Percentiles rank a stretch among this genome's conserved stretches.
Conservation (phyloP, 768 basidiomycete genomes). For the Mycena latifolia region DNA sequence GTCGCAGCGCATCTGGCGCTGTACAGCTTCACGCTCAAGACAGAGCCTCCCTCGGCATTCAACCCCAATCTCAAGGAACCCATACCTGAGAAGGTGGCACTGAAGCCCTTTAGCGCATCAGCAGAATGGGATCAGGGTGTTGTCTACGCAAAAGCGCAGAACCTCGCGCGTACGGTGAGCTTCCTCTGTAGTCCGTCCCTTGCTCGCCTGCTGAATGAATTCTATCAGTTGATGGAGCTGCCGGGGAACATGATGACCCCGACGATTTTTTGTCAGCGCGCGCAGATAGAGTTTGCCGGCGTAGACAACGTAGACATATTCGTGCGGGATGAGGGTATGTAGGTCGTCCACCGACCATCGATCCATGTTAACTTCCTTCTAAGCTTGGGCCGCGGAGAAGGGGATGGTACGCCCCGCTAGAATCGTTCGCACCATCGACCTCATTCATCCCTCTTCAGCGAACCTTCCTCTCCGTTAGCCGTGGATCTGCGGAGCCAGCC, state of each 20-base stretch:
- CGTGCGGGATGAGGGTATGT: constrained; percentile 79
- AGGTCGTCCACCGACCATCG: neutral
- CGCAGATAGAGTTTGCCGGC: constrained; percentile 73
- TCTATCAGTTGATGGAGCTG: constrained; percentile 78
- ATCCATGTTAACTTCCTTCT: constrained; percentile 21
- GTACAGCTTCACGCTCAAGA: constrained; percentile 86
- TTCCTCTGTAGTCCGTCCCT: constrained; percentile 5
- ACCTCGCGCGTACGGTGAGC: constrained; percentile 80
- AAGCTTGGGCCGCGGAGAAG: constrained; percentile 87
- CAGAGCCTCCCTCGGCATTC: constrained; percentile 73
- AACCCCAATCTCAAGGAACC: constrained; percentile 69
- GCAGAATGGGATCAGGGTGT: constrained; percentile 81
- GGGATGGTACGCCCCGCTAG: constrained; percentile 70
- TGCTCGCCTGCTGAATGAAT: neutral
- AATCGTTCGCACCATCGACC: neutral
- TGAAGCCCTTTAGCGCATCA: constrained; percentile 61
- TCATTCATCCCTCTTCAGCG: constrained; percentile 57
- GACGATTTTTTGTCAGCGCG: constrained; percentile 83
- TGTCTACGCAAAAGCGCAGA: constrained; percentile 82
- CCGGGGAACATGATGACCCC: constrained; percentile 92
- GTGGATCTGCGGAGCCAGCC: constrained; percentile 85
- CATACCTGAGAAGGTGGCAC: constrained; percentile 60
- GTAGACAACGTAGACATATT: constrained; percentile 76
- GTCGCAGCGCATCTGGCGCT: constrained; percentile 82
- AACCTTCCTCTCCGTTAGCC: constrained; percentile 89